Evolutionary conservation across 164 flowering plant species (phyloP).

Genomic region (Vitis vinifera): ASM3070453v1 NC_081817.1:19669001-19669500

Average conservation of each 20-base stretch:
- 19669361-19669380: constrained; percentile 79
- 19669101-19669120: too few relatives aligned
- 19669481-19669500: constrained; percentile 80
- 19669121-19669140: too few relatives aligned
- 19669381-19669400: constrained; percentile 90
- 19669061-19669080: too few relatives aligned
- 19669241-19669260: background rate
- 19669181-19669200: too few relatives aligned
- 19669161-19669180: too few relatives aligned
- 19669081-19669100: too few relatives aligned
- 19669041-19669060: too few relatives aligned
- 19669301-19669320: background rate
- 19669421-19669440: constrained; percentile 83
- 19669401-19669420: constrained; percentile 97
- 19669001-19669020: too few relatives aligned
- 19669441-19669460: constrained; percentile 87
- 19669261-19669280: background rate
- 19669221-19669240: too few relatives aligned
- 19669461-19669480: constrained; percentile 92
- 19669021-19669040: too few relatives aligned
- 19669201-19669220: too few relatives aligned
- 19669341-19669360: constrained; percentile 77
- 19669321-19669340: background rate
- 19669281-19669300: background rate
- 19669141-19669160: too few relatives aligned